These are phyloP conservation scores for Coniochaeta ligniaria DNA, from an alignment of 2,329 filamentous ascomycete genomes.

Conservation along the genomic window DNA sequence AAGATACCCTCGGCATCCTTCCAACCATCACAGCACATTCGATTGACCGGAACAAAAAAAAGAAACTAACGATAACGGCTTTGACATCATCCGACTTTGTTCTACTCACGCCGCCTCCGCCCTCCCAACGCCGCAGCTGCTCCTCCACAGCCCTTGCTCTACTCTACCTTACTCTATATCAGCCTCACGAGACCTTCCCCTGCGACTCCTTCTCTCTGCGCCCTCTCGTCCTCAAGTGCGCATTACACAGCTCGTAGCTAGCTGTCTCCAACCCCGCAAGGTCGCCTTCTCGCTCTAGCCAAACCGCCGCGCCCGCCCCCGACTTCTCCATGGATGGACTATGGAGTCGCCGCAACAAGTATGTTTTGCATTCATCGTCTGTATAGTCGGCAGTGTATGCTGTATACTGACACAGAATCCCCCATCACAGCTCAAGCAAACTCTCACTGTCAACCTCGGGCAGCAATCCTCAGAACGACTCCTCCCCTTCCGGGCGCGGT, in stretches of 20 bases:
- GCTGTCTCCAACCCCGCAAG: neutral
- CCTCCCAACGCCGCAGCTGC: neutral
- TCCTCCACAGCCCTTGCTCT: neutral
- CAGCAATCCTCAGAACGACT: constrained; percentile 35
- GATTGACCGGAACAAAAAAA: neutral
- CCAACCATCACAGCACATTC: neutral
- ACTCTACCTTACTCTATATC: neutral
- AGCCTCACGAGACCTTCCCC: no score
- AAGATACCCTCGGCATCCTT: neutral
- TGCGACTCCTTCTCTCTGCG: neutral
- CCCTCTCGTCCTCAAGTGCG: neutral
- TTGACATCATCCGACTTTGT: constrained; percentile 2
- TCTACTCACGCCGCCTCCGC: neutral
- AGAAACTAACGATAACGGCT: neutral
- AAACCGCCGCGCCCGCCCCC: constrained; percentile 10
- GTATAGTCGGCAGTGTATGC: neutral
- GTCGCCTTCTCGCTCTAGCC: constrained; percentile 6
- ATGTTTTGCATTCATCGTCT: constrained; percentile 25
- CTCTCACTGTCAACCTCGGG: constrained; percentile 78
- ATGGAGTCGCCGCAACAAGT: constrained; percentile 84
- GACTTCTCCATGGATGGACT: constrained; percentile 51
- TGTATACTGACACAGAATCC: constrained; percentile 12
- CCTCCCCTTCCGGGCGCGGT: constrained; percentile 39
- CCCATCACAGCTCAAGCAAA: constrained; percentile 63
- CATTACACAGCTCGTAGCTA: constrained; percentile 1